phyloP scores from a whole-genome alignment of 495 filamentous ascomycete species.

The Thermothielavioides terrestris region DNA sequence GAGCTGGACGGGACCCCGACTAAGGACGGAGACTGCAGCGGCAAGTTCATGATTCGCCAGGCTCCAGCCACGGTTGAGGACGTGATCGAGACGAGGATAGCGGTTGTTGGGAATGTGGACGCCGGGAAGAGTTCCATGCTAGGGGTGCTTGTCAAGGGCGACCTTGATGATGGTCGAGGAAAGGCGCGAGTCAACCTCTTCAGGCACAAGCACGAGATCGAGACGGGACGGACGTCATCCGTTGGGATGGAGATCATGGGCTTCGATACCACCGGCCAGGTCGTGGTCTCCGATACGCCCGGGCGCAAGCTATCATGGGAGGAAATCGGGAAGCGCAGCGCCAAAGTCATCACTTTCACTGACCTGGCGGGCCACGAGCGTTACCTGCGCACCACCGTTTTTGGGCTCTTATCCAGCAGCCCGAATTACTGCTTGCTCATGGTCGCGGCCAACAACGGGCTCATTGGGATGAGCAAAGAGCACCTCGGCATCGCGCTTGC shows the following conservation, averaged over 20 bases:
- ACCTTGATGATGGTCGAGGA: conserved; percentile 88
- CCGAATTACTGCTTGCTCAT: conserved; percentile 97
- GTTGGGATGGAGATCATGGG: conserved; percentile 99
- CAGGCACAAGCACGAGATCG: conserved; percentile 94
- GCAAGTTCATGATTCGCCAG: conserved; percentile 77
- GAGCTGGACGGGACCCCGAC: conserved; percentile 57
- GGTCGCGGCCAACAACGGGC: conserved; percentile 96
- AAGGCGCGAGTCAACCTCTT: conserved; percentile 95
- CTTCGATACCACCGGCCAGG: conserved; percentile 81
- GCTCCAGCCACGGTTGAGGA: conserved; percentile 67
- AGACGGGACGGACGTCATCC: conserved; percentile 88
- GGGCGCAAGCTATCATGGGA: conserved; percentile 84
- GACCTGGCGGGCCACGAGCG: conserved; percentile 94
- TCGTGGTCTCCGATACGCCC: conserved; percentile 69
- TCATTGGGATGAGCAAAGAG: conserved; percentile 97
- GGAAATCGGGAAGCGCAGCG: conserved; percentile 90
- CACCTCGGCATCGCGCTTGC: conserved; percentile 93
- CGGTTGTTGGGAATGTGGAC: conserved; percentile 95
- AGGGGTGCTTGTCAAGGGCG: conserved; percentile 90
- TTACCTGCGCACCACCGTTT: conserved; percentile 93
- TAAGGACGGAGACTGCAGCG: conserved; percentile 63
- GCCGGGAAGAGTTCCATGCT: conserved; percentile 97
- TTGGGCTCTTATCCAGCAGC: conserved; percentile 87
- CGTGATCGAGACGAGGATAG: conserved; percentile 91
- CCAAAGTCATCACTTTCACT: conserved; percentile 94